phyloP scores from a whole-genome alignment of 192 early-diverging fungal genomes.

The Spizellomyces punctatus region DNA sequence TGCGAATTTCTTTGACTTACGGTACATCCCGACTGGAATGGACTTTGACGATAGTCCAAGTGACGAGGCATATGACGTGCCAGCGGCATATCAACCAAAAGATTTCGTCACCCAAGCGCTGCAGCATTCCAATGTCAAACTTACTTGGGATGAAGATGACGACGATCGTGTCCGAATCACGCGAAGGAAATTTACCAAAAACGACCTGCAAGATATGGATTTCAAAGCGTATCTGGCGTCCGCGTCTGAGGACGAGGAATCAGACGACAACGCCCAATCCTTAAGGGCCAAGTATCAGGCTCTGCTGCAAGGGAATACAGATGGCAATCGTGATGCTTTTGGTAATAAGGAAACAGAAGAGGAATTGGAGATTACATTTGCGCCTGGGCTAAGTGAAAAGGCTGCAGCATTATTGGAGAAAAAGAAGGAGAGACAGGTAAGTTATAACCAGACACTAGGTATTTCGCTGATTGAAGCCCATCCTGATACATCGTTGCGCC shows the following conservation, averaged over 20 bases:
- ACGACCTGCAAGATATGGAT: conserved; percentile 89
- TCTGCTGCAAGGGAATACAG: conserved; percentile 35
- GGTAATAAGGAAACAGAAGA: conserved; percentile 64
- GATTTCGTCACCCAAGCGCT: conserved; percentile 79
- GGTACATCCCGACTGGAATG: conserved; percentile 92
- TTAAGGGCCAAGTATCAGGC: conserved; percentile 38
- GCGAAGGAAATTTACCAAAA: conserved; percentile 80
- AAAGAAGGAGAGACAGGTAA: conserved; percentile 51
- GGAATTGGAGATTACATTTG: conserved; percentile 96
- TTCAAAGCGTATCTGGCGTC: conserved; percentile 88
- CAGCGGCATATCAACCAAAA: conserved; percentile 39
- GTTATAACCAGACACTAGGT: background rate
- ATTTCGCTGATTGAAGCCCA: background rate
- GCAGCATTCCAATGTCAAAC: conserved; percentile 89
- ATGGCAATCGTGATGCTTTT: conserved; percentile 34
- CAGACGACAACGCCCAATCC: conserved; percentile 46
- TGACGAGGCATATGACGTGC: conserved; percentile 34
- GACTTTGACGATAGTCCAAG: conserved; percentile 74
- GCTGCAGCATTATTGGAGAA: conserved; percentile 58
- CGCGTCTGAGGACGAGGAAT: conserved; percentile 65
- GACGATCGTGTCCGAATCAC: conserved; percentile 78
- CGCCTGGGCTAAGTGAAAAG: conserved; percentile 83
- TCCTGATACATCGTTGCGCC: conserved; percentile 7
- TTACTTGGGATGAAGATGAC: conserved; percentile 97
- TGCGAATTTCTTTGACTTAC: conserved; percentile 91